phyloP scores from a whole-genome alignment of 331 rosid genomes.

The Telfairia occidentalis region DNA sequence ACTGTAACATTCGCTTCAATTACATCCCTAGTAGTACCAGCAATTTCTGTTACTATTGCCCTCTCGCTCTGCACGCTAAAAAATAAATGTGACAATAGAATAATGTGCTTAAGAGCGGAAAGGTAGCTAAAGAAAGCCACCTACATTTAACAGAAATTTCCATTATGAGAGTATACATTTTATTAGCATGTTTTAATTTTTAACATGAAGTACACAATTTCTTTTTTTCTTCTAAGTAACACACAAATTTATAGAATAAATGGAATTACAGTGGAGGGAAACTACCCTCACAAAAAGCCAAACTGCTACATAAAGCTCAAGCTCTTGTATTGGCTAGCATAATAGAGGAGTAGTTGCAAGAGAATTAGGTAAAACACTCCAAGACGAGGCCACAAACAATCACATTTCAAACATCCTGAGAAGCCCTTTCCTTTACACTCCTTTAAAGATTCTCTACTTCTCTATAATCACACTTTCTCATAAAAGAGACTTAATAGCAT shows the following conservation, averaged over 20 bases:
- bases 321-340: not conserved
- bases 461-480: not conserved
- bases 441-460: not conserved
- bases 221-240: not conserved
- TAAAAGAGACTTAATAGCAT: not conserved
- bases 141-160: not conserved
- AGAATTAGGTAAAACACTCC: not conserved
- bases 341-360: not conserved
- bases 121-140: not conserved
- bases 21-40: slow-evolving; percentile 97
- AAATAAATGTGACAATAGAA: slow-evolving; percentile 31
- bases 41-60: slow-evolving; percentile 94
- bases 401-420: not conserved
- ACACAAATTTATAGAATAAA: not conserved
- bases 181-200: not conserved
- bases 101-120: not conserved
- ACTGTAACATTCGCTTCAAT: slow-evolving; percentile 74
- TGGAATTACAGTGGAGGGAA: not conserved
- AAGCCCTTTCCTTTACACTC: not conserved
- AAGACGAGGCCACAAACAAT: not conserved
- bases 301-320: not conserved
- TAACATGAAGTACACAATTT: not conserved
- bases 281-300: not conserved
- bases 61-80: slow-evolving; percentile 98
- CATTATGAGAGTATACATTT: not conserved